phyloP scores from a whole-genome alignment of 306 rosid genomes.

The Pyrus pyrifolia region DNA sequence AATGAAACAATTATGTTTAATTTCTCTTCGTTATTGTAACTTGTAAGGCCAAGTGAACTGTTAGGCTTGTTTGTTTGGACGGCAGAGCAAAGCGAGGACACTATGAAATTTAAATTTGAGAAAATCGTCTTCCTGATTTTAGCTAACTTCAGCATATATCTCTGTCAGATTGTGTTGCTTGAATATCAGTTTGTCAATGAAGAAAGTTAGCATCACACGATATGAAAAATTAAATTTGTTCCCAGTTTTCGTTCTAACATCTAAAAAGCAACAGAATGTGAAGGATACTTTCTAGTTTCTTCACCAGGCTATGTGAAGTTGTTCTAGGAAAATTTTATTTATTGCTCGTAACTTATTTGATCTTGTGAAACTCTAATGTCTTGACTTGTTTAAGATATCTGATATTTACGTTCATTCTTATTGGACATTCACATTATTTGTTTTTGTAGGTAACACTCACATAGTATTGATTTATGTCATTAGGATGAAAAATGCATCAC shows the following conservation, averaged over 20 bases:
- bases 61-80: slow-evolving; percentile 1
- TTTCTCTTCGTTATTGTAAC: slow-evolving; percentile 1
- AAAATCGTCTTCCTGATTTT: not conserved
- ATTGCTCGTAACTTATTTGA: not conserved
- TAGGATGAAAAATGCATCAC: not conserved
- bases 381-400: not conserved
- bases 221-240: not conserved
- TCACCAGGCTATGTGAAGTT: not conserved
- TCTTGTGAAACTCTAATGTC: not conserved
- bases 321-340: not conserved
- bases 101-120: not conserved
- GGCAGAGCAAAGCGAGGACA: not conserved
- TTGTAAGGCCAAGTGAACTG: slow-evolving; percentile 1
- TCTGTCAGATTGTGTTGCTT: not conserved
- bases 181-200: not conserved
- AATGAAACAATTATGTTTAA: not conserved
- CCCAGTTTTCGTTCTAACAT: not conserved
- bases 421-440: not conserved
- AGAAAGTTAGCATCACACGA: not conserved
- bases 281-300: not conserved
- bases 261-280: not conserved
- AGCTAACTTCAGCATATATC: not conserved
- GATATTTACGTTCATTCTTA: not conserved
- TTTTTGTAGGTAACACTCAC: not conserved
- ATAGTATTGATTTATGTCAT: not conserved